Base-by-base conservation (phyloP, 257 asterid genomes). In the Nicotiana obtusifolia region DNA sequence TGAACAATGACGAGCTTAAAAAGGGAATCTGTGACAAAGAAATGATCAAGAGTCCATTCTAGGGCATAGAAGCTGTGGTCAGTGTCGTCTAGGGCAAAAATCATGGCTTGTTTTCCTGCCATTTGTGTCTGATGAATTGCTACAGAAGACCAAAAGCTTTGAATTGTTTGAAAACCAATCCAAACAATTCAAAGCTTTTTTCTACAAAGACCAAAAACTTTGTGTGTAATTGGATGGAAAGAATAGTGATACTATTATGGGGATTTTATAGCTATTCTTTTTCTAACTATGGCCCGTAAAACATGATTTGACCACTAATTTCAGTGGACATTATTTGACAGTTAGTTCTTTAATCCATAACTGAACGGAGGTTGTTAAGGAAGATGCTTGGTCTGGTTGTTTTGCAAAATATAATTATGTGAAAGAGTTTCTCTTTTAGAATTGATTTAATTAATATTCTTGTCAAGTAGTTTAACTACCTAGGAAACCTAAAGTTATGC, bases 1-100 rank as follows among this genome's bases (percentile, higher is more conserved):
- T 91, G 93, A 14, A 94, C 97, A 33, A 94, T 37, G 16, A 90
- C 87, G 24, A 93, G 91, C 76, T 85, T 89, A 90, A 91, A 94
- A 2, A 84, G 84, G 5, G 91, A 81, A 0, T 78, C 77, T 7
- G 83, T 82, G 14, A 86, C 61, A 84, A 93, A 90, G 81, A 94
- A 91, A 84, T 93, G 98, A 5, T 86, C 84, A 78, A 94, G 65
- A 33, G 93, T 87, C 98, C 98, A 94, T 73, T 91, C 88, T 86
- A 93, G 73, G 60, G 97, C 98, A 77, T 91, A 86, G 80, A 77
- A 86, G 83, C 98, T 91, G 83, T 90, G 92, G 10, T 90, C 97
- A 83, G 97, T 94, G 64, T 93, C 94, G 82, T 94, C 97, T 1
- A 94, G 54, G 77, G 54, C 77, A 68, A 68, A 68, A 33, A 68